A percentile compares a stretch with the other conserved stretches of the same genome.
phyloP scores from a whole-genome alignment of 768 basidiomycete species.

The Rhizopogon vulgaris region DNA sequence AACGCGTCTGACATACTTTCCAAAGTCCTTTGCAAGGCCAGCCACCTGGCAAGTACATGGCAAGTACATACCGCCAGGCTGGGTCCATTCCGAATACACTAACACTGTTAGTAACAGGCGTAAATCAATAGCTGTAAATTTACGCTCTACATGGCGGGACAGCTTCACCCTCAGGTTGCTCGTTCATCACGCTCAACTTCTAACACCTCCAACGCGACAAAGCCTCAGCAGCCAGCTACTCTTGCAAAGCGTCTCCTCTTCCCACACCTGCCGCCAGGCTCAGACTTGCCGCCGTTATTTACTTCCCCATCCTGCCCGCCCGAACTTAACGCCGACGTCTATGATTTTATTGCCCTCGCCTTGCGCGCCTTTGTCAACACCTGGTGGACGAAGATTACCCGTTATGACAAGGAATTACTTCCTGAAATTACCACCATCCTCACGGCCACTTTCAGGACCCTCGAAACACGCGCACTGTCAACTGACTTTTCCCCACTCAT shows the following conservation, averaged over 20 bases:
- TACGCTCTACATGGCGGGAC: slow-evolving; percentile 2
- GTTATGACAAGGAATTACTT: slow-evolving; percentile 79
- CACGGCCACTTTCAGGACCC: slow-evolving; percentile 46
- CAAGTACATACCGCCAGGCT: too few species aligned
- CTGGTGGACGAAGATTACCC: slow-evolving; percentile 82
- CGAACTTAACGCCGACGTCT: slow-evolving; percentile 51
- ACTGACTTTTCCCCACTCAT: slow-evolving; percentile 58
- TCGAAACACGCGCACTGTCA: slow-evolving; percentile 52
- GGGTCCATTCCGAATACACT: too few species aligned
- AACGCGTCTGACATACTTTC: too few species aligned
- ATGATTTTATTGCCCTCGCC: slow-evolving; percentile 75
- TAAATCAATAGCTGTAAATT: too few species aligned
- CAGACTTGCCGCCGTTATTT: slow-evolving; percentile 50
- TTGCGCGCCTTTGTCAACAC: slow-evolving; percentile 74
- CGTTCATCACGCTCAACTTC: slow-evolving; percentile 22
- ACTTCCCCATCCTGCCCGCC: slow-evolving; percentile 34
- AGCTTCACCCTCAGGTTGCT: slow-evolving; percentile 1
- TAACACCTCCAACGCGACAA: slow-evolving; percentile 12
- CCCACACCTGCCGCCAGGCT: slow-evolving; percentile 38
- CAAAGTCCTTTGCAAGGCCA: too few species aligned
- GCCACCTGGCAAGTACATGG: too few species aligned
- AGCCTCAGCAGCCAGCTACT: slow-evolving; percentile 21
- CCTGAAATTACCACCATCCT: slow-evolving; percentile 62
- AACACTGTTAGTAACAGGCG: too few species aligned
- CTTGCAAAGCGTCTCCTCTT: slow-evolving; percentile 61